Conservation (phyloP, 305 asterid genomes). For the Coffea humblotiana region DNA sequence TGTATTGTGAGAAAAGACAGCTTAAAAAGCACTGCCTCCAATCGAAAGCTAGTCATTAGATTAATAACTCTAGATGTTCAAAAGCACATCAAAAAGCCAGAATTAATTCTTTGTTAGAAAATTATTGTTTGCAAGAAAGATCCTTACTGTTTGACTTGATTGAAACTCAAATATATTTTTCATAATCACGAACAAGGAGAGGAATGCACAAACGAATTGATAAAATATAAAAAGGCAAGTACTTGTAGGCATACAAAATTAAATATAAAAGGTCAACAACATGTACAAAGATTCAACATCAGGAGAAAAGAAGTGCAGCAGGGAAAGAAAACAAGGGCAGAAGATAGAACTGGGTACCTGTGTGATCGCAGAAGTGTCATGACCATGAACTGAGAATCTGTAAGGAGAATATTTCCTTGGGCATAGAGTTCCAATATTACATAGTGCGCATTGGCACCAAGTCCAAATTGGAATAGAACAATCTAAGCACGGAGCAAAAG, state of each 20-base stretch:
- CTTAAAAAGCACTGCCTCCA: not conserved
- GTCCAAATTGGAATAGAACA: slow-evolving; percentile 91
- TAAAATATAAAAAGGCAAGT: not conserved
- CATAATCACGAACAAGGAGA: not conserved
- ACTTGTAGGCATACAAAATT: not conserved
- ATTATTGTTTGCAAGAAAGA: not conserved
- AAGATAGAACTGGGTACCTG: slow-evolving; percentile 53
- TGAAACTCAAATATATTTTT: not conserved
- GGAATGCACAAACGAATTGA: not conserved
- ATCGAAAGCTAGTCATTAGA: not conserved
- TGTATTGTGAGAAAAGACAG: not conserved
- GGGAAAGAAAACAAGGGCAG: slow-evolving; percentile 18
- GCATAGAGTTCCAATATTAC: slow-evolving; percentile 94
- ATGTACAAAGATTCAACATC: not conserved
- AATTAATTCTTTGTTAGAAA: not conserved
- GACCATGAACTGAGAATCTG: slow-evolving; percentile 83
- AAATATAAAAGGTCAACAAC: not conserved
- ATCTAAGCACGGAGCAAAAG: slow-evolving; percentile 51
- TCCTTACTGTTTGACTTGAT: not conserved
- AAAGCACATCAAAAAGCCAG: not conserved
- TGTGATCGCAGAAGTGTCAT: slow-evolving; percentile 95
- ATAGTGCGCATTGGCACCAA: slow-evolving; percentile 83
- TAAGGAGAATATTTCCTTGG: slow-evolving; percentile 94
- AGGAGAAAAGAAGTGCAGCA: not conserved
- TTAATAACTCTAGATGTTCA: not conserved